These are phyloP conservation scores for Penicillium bovifimosum DNA, from an alignment of 495 filamentous ascomycete species.

Conservation along the genomic window DNA sequence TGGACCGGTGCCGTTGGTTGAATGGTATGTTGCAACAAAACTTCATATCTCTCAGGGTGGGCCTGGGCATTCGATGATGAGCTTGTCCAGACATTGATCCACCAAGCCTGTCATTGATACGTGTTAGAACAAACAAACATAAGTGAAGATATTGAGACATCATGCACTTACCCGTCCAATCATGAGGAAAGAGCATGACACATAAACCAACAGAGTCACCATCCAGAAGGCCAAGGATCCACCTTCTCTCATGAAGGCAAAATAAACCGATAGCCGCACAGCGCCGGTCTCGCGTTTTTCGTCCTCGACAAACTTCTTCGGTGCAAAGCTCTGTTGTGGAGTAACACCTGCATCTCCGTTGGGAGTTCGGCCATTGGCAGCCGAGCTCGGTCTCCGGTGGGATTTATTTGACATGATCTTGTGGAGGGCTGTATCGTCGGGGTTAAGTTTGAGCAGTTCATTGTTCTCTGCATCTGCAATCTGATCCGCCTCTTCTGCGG, in stretches of 20 bases:
- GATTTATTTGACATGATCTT: conserved; percentile 26
- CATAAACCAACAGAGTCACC: conserved; percentile 10
- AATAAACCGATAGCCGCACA: conserved; percentile 58
- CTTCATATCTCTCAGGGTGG: conserved; percentile 15
- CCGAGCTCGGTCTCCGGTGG: conserved; percentile 32
- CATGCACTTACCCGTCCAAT: conserved; percentile 27
- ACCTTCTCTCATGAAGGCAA: conserved; percentile 62
- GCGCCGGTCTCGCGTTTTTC: conserved; percentile 63
- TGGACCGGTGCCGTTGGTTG: neutral
- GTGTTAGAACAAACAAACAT: neutral
- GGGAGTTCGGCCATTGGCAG: conserved; percentile 25
- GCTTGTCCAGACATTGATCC: conserved; percentile 64
- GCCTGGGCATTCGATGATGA: conserved; percentile 16
- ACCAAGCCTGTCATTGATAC: conserved; percentile 50
- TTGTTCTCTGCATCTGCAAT: neutral
- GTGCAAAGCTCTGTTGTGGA: conserved; percentile 32
- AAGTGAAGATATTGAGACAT: neutral
- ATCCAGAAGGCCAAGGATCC: conserved; percentile 36
- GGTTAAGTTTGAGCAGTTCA: neutral
- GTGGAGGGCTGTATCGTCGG: conserved; percentile 17
- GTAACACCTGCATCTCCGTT: conserved; percentile 20
- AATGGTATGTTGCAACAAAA: conserved; percentile 21
- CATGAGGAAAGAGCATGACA: conserved; percentile 24
- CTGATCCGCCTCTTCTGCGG: conserved; percentile 3
- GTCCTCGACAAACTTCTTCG: conserved; percentile 69